Evolutionary conservation across 148 eudicot species (phyloP).

Genomic region (Chenopodium berlandieri): DNA sequence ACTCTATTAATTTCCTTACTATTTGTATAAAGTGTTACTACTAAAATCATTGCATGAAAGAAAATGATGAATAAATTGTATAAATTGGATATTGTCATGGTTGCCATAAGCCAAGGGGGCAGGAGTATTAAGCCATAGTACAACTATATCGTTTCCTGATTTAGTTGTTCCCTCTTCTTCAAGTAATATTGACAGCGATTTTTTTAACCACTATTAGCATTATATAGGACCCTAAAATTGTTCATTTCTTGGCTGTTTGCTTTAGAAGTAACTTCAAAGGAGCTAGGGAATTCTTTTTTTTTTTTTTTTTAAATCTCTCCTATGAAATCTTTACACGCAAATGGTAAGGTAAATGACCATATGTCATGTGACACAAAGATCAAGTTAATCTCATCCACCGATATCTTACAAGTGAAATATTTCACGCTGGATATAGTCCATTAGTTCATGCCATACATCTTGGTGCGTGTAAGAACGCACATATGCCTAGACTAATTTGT

Average conservation of each 20-base stretch:
- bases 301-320: background rate
- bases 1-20: too few relatives aligned
- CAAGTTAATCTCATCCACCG: too few relatives aligned
- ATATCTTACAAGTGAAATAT: too few relatives aligned
- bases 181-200: constrained; percentile 23
- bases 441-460: too few relatives aligned
- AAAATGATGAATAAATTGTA: too few relatives aligned
- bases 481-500: too few relatives aligned
- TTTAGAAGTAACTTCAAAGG: background rate
- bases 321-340: background rate
- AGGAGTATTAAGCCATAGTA: background rate
- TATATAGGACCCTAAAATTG: background rate
- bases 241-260: background rate
- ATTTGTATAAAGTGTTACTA: too few relatives aligned
- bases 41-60: too few relatives aligned
- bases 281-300: background rate
- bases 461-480: too few relatives aligned
- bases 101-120: constrained; percentile 5
- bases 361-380: too few relatives aligned
- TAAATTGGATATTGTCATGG: background rate
- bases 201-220: constrained; percentile 5
- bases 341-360: too few relatives aligned
- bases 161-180: constrained; percentile 13
- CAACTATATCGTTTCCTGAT: constrained; percentile 6
- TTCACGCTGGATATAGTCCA: too few relatives aligned